These are phyloP conservation scores for Rhynchosporium agropyri DNA, from an alignment of 2,329 filamentous ascomycete genomes.

Conservation along the genomic window DNA sequence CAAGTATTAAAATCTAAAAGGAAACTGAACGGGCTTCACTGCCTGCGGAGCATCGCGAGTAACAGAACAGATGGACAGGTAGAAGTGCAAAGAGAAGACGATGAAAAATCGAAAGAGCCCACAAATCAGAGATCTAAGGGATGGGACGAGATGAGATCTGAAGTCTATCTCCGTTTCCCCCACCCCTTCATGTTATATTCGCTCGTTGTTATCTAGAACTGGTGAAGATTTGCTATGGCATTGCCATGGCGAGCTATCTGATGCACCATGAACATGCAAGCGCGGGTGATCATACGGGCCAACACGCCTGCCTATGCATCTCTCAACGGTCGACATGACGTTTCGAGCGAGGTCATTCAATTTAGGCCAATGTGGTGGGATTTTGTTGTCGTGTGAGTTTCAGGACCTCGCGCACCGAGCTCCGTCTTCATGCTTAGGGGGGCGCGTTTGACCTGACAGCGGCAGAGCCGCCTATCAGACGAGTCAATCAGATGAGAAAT, in stretches of 20 bases:
- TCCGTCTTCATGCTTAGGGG: constrained; percentile 30
- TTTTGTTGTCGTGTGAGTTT: constrained; percentile 29
- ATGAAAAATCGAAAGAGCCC: constrained; percentile 6
- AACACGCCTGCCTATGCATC: constrained; percentile 18
- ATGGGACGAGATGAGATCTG: constrained; percentile 16
- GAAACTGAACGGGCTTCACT: constrained; percentile 30
- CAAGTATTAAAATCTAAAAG: constrained; percentile 26
- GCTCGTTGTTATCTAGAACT: constrained; percentile 14
- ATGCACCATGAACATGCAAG: constrained; percentile 27
- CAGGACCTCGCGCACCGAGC: constrained; percentile 26
- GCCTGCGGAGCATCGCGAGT: constrained; percentile 29
- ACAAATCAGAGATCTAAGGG: constrained; percentile 14
- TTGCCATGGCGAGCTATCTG: constrained; percentile 25
- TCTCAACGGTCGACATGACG: constrained; percentile 15
- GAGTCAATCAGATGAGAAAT: constrained; percentile 11
- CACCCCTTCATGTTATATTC: constrained; percentile 11
- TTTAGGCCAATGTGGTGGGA: constrained; percentile 17
- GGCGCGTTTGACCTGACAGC: constrained; percentile 17
- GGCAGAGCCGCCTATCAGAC: constrained; percentile 1
- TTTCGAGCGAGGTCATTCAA: constrained; percentile 16
- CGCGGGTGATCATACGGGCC: constrained; percentile 32
- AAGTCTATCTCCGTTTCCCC: constrained; percentile 9
- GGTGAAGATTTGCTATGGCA: constrained; percentile 31
- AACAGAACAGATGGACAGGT: constrained; percentile 18
- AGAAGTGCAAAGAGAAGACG: constrained; percentile 7